Evolutionary conservation across 192 early-diverging fungal genomes (phyloP), one percentile per base, ranked within the genome.

Genomic region (Irineochytrium annulatum): DNA sequence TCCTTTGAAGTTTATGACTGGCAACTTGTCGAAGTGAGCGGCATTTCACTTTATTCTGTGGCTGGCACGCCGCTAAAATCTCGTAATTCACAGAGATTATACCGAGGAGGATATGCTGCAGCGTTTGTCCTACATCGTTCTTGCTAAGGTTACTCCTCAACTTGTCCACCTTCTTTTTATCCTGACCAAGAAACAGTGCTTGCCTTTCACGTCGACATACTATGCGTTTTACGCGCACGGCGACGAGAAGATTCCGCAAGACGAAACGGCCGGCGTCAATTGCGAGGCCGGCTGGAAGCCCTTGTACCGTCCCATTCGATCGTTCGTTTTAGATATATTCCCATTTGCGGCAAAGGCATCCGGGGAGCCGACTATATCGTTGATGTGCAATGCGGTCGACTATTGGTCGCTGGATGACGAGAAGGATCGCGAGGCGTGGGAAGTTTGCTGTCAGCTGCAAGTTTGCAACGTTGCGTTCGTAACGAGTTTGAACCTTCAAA

Each of bases 391-490:
- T 24, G 46, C 13, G 26, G 46, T 49, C 5, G 46, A 49, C 26
- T 49, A 49, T 22, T 17, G 22, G 11, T 20, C 11, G 24, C 8
- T 49, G 46, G 22, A 8, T 8, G 46, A 49, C 24, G 13, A 8
- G 22, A 24, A 22, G 8, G 46, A 49, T 49, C 8, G 24, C 13
- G 46, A 49, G 46, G 46, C 46, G 8, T 49, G 46, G 46, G 46
- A 49, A 24, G 22, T 49, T 8, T 49, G 46, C 46, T 49, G 46
- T 24, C 46, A 49, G 24, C 46, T 49, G 8, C 46, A 49, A 49
- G 46, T 49, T 17, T 49, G 46, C 46, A 49, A 49, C 46, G 46
- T 49, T 8, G 46, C 46, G 13, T 49, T 49, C 26, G 46, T 49
- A 24, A 49, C 46, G 24, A 49, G 17, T 8, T 24, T 49, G 13